Evolutionary conservation across 352 stramenopile species (phyloP), one percentile per base, ranked within the genome.

Genomic region (Globisporangium carolinianum): DNA sequence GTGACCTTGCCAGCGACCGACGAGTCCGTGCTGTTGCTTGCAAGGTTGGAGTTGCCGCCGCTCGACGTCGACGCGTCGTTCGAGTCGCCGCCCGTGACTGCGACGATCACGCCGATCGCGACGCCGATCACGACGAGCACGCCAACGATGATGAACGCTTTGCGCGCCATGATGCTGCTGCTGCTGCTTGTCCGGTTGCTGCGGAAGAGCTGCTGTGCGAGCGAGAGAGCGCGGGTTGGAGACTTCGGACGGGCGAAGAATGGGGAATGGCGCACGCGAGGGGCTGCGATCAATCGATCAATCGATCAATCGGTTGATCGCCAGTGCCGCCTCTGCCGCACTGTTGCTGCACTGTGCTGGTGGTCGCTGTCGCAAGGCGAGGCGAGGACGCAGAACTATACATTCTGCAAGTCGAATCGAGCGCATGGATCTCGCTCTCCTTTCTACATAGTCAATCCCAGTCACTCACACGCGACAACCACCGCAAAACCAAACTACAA

Each of bases 81-180:
- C 52, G 62, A 67, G 35, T 50, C 39, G 10, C 69, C 54, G 35
- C 68, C 59, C 2, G 79, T 89, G 49, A 89, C 75, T 6, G 68
- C 75, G 7, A 91, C 75, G 61, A 90, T 86, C 38, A 89, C 68
- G 55, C 76, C 80, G 32, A 91, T 65, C 32, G 60, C 72, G 18
- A 76, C 65, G 48, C 78, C 84, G 54, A 94, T 82, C 43, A 84
- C 72, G 55, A 92, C 68, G 49, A 92, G 67, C 47, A 87, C 68
- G 63, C 71, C 75, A 53, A 88, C 58, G 60, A 85, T 74, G 58
- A 94, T 78, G 49, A 91, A 73, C 53, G 75, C 72, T 62, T 91
- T 91, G 42, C 73, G 62, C 63, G 68, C 65, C 65, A 68, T 77
- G 9, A 1, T 49, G 18, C 8, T 12, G 35, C 4, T 5, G 48